Evolutionary conservation across 1,139 yeast species (phyloP).

Genomic region (Suhomyces coccinellae): DNA sequence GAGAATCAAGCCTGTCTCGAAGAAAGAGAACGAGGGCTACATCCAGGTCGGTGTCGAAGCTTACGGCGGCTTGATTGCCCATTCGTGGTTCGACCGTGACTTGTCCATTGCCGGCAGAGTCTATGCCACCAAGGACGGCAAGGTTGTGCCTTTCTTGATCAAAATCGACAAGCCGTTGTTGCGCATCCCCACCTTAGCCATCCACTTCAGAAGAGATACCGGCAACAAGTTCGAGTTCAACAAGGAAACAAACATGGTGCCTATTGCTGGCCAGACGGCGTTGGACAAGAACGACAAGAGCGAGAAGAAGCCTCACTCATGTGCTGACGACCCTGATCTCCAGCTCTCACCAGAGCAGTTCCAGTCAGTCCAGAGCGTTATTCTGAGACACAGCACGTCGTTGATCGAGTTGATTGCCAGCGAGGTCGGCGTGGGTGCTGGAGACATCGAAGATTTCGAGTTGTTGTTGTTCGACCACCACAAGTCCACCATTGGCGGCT

Average conservation of each 20-base stretch:
- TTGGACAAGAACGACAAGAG: slow-evolving; percentile 32
- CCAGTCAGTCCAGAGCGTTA: slow-evolving; percentile 62
- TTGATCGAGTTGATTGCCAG: slow-evolving; percentile 67
- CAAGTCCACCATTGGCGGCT: slow-evolving; percentile 79
- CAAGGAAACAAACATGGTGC: slow-evolving; percentile 81
- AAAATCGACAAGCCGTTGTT: slow-evolving; percentile 81
- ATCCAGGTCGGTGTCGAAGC: slow-evolving; percentile 91
- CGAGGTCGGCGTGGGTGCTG: slow-evolving; percentile 51
- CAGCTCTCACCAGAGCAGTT: slow-evolving; percentile 55
- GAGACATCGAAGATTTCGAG: slow-evolving; percentile 84
- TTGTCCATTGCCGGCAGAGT: slow-evolving; percentile 91
- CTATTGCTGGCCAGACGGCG: slow-evolving; percentile 75
- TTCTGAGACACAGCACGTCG: slow-evolving; percentile 74
- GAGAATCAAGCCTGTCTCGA: slow-evolving; percentile 87
- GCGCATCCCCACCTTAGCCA: slow-evolving; percentile 93
- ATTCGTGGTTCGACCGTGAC: slow-evolving; percentile 91
- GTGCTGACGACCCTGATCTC: slow-evolving; percentile 47
- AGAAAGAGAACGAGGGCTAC: slow-evolving; percentile 70
- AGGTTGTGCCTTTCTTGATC: slow-evolving; percentile 64
- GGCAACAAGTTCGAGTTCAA: slow-evolving; percentile 83
- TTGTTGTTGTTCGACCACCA: slow-evolving; percentile 86
- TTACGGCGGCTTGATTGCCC: slow-evolving; percentile 96
- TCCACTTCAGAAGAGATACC: slow-evolving; percentile 81
- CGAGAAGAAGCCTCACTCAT: slow-evolving; percentile 32
- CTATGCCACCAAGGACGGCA: slow-evolving; percentile 54